Percentiles rank a stretch among this genome's conserved stretches.
These are phyloP conservation scores for Themeda triandra DNA, from an alignment of 176 grass and related monocot species.

Conservation along the genomic window DNA sequence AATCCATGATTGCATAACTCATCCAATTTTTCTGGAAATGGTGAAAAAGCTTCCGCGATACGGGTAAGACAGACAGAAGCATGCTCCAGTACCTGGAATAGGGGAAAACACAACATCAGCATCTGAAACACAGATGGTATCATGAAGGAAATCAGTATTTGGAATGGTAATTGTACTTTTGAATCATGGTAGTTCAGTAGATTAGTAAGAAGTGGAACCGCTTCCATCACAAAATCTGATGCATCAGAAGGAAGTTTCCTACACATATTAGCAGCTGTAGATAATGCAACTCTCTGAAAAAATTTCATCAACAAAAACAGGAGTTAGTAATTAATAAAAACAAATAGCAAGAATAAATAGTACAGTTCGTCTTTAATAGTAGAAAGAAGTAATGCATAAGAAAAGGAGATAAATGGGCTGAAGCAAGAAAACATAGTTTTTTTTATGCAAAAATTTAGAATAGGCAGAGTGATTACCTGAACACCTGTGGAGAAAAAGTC, in stretches of 20 bases:
- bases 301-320: conserved; percentile 23
- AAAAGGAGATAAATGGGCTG: not conserved
- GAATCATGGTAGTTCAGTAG: conserved; percentile 88
- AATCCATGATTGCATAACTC: conserved; percentile 84
- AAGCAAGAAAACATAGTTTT: not conserved
- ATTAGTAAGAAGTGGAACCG: conserved; percentile 84
- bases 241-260: conserved; percentile 93
- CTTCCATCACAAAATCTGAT: conserved; percentile 92
- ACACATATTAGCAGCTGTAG: conserved; percentile 94
- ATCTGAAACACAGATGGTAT: conserved; percentile 14
- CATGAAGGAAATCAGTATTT: conserved; percentile 6
- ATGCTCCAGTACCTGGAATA: conserved; percentile 78
- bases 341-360: not conserved
- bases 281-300: conserved; percentile 79
- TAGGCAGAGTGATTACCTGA: conserved; percentile 46
- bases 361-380: not conserved
- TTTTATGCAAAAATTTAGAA: not conserved
- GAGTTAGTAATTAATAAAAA: conserved; percentile 25
- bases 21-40: conserved; percentile 71
- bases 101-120: not conserved
- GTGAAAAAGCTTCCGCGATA: conserved; percentile 79
- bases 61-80: conserved; percentile 80
- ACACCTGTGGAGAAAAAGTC: conserved; percentile 97
- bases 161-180: conserved; percentile 49
- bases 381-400: not conserved